These are phyloP conservation scores for Botryotinia calthae DNA, from an alignment of 2,329 filamentous ascomycete species.

Conservation along the genomic window DNA sequence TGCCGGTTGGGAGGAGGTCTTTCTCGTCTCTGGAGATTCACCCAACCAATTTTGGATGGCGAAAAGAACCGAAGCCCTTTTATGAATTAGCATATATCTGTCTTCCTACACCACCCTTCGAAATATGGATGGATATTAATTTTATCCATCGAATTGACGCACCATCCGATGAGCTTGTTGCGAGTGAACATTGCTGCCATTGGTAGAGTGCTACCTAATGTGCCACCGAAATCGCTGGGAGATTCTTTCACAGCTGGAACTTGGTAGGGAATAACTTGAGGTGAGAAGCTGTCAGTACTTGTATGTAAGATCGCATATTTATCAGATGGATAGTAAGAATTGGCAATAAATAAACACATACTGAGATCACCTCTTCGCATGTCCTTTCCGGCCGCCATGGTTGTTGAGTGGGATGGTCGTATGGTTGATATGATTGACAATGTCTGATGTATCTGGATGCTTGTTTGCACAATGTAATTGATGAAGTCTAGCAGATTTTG, in stretches of 20 bases:
- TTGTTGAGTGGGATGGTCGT: slow-evolving; percentile 7
- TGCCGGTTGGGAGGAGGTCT: slow-evolving; percentile 64
- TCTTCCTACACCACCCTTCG: neutral
- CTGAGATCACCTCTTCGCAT: slow-evolving; percentile 73
- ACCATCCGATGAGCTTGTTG: slow-evolving; percentile 76
- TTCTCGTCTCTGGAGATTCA: slow-evolving; percentile 66
- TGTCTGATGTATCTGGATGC: neutral
- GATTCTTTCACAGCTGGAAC: slow-evolving; percentile 66
- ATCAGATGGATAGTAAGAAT: neutral
- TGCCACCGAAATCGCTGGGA: slow-evolving; percentile 68
- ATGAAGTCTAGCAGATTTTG: neutral
- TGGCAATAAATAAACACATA: slow-evolving; percentile 43
- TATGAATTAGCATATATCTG: slow-evolving; percentile 19
- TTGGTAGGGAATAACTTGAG: slow-evolving; percentile 81
- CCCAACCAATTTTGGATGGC: slow-evolving; percentile 74
- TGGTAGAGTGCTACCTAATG: slow-evolving; percentile 72
- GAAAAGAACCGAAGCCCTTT: slow-evolving; percentile 70
- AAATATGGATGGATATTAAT: neutral
- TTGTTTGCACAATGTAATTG: neutral
- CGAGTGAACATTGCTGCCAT: slow-evolving; percentile 96
- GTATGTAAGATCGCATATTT: neutral
- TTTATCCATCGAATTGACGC: slow-evolving; percentile 33
- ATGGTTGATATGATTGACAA: neutral
- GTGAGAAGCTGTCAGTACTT: neutral
- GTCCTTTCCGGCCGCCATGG: slow-evolving; percentile 64